Evolutionary conservation across 1,139 yeast species (phyloP).

Genomic region (Taphrina populina): DNA sequence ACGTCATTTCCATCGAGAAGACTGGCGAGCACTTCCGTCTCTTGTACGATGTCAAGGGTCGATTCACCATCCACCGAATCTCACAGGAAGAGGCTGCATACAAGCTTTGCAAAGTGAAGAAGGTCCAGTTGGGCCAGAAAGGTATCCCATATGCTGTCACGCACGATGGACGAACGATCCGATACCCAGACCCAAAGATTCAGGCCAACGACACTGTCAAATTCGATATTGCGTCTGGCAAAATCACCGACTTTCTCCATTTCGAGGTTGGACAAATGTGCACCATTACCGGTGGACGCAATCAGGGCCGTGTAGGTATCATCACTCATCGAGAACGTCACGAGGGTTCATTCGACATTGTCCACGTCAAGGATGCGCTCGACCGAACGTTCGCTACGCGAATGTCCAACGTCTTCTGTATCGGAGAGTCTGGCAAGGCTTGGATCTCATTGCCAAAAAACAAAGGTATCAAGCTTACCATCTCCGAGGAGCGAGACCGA

Average conservation of each 20-base stretch:
- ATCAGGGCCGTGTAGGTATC: conserved; percentile 99
- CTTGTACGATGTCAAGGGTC: conserved; percentile 96
- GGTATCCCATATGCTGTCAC: conserved; percentile 97
- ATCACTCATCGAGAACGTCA: conserved; percentile 98
- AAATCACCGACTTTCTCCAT: conserved; percentile 85
- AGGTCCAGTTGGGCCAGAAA: conserved; percentile 96
- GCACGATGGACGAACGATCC: conserved; percentile 99
- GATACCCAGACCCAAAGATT: conserved; percentile 98
- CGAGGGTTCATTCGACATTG: conserved; percentile 99
- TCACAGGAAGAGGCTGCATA: conserved; percentile 97
- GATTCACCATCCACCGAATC: conserved; percentile 99
- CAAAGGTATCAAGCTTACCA: conserved; percentile 95
- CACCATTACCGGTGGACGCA: conserved; percentile 99
- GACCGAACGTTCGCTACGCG: conserved; percentile 99
- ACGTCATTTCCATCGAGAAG: conserved; percentile 93
- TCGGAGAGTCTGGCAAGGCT: conserved; percentile 98
- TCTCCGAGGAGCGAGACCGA: conserved; percentile 98
- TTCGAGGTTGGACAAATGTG: conserved; percentile 94
- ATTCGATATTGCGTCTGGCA: conserved; percentile 93
- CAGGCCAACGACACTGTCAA: conserved; percentile 96
- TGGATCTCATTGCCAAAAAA: conserved; percentile 98
- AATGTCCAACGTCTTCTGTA: conserved; percentile 91
- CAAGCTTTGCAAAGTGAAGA: conserved; percentile 97
- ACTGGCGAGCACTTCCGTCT: conserved; percentile 99
- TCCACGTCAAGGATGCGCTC: conserved; percentile 94